These are phyloP conservation scores for Eustoma russellianum DNA, from an alignment of 257 asterid genomes.

Conservation along the genomic window DNA sequence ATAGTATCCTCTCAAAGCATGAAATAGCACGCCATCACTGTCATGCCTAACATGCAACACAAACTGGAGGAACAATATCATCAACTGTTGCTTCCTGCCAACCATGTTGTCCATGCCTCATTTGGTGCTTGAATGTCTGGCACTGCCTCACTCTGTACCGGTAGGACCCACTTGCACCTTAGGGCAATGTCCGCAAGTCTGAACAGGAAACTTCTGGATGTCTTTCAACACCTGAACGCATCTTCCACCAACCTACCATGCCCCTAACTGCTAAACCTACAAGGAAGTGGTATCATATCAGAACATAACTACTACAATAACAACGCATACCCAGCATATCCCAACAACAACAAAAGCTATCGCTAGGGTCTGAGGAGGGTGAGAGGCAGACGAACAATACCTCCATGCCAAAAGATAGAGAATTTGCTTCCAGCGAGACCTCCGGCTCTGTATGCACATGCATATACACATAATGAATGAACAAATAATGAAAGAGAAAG, in stretches of 20 bases:
- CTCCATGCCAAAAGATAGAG: no score
- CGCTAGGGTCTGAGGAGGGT: no score
- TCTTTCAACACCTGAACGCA: constrained; percentile 29
- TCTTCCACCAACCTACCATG: constrained; percentile 41
- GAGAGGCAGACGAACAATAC: no score
- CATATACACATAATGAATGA: no score
- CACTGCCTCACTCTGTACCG: constrained; percentile 69
- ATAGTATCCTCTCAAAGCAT: constrained; percentile 51
- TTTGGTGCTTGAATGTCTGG: constrained; percentile 73
- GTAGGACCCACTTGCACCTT: constrained; percentile 81
- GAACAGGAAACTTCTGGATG: constrained; percentile 46
- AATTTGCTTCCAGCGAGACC: no score
- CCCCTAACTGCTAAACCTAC: constrained; percentile 46
- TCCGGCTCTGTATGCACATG: no score
- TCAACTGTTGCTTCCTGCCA: constrained; percentile 73
- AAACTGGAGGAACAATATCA: constrained; percentile 38
- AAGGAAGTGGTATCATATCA: constrained; percentile 3
- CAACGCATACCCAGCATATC: no score
- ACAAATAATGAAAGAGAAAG: no score
- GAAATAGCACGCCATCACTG: constrained; percentile 15
- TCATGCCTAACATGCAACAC: constrained; percentile 55
- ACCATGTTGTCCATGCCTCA: constrained; percentile 77
- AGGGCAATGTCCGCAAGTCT: constrained; percentile 57
- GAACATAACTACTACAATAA: no score
- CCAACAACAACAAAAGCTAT: no score